A percentile compares a stretch with the other conserved stretches of the same genome.
Evolutionary conservation across 1,139 yeast genomes (phyloP).

Genomic region (Candida smagusa): DNA sequence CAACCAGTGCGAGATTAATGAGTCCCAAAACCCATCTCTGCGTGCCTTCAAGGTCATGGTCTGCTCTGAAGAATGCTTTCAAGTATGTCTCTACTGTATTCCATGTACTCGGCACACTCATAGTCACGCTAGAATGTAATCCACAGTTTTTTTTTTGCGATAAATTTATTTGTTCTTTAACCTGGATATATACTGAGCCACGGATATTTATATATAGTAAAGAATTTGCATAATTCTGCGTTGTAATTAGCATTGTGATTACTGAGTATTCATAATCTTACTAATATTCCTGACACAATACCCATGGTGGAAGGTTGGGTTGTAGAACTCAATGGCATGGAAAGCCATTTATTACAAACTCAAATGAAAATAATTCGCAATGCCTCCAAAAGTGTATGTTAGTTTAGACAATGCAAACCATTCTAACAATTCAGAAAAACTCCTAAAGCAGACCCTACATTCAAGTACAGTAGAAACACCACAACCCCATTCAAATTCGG

Average conservation of each 20-base stretch:
- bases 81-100: constrained; percentile 9
- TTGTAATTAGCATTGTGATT: too few relatives aligned
- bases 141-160: background rate
- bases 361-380: constrained; percentile 1
- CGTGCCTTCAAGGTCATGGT: constrained; percentile 19
- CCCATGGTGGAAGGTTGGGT: too few relatives aligned
- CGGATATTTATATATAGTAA: too few relatives aligned
- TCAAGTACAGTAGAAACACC: constrained; percentile 18
- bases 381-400: constrained; percentile 15
- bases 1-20: constrained; percentile 66
- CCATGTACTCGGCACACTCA: constrained; percentile 6
- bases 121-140: constrained; percentile 1
- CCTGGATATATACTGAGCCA: too few relatives aligned
- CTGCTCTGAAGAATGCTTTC: constrained; percentile 14
- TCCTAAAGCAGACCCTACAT: constrained; percentile 8
- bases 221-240: too few relatives aligned
- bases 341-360: too few relatives aligned
- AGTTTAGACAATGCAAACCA: background rate
- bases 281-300: too few relatives aligned
- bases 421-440: constrained; percentile 4
- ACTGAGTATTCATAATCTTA: too few relatives aligned
- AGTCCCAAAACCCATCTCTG: constrained; percentile 77
- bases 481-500: constrained; percentile 55
- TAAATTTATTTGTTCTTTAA: too few relatives aligned
- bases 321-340: too few relatives aligned